Base-by-base conservation (phyloP, 2,329 filamentous ascomycete species). In the Alternaria consortialis region DNA sequence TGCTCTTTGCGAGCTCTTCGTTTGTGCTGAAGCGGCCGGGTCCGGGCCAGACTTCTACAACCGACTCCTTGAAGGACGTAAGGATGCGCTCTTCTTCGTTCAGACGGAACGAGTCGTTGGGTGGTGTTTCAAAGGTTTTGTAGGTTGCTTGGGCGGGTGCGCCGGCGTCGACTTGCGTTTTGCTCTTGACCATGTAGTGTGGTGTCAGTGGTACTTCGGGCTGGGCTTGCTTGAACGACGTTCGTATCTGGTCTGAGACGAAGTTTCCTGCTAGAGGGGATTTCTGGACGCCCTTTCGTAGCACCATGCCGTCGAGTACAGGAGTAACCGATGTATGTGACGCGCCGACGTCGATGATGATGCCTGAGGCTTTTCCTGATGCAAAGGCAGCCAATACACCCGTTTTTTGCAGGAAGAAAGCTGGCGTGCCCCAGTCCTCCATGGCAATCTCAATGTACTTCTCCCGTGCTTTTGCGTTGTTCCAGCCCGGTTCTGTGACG, bases 21-120 rank as follows among this genome's bases (percentile, higher is more conserved):
- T 94, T 96, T 5, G 82, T 69, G 74, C 78, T 78, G 71, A 93
- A 88, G 63, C 88, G 86, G 60, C 90, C 90, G 0, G 92, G 92
- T 0, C 92, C 92, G 27, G 88, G 87, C 94, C 95, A 99, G 13
- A 94, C 89, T 80, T 97, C 93, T 29, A 98, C 93, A 15, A 97
- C 93, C 17, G 91, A 96, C 81, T 99, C 96, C 82, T 99, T 99
- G 87, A 97, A 99, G 77, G 97, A 93, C 37, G 92, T 93, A 58
- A 99, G 83, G 42, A 97, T 90, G 54, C 94, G 91, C 79, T 98
- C 95, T 82, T 99, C 94, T 80, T 98, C 90, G 67, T 94, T 90
- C 17, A 85, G 83, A 61, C 91, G 89, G 86, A 94, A 98, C 1
- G 91, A 93, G 29, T 87, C 85, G 69, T 83, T 81, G 0, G 86